These are phyloP conservation scores for Pseudonectria foliicola DNA, from an alignment of 2,329 filamentous ascomycete genomes.

Conservation along the genomic window DNA sequence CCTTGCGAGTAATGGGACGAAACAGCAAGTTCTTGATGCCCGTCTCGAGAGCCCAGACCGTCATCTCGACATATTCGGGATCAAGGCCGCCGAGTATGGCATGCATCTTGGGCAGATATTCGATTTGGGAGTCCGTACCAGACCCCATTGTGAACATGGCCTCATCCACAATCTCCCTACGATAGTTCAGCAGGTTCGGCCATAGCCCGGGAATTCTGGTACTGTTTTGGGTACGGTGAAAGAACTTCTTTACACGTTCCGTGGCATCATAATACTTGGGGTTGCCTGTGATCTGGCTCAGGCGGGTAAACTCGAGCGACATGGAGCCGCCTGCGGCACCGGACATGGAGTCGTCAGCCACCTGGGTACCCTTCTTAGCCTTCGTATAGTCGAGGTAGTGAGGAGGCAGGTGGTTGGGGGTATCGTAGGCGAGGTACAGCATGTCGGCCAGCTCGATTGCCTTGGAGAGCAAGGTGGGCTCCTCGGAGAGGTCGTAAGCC, in stretches of 20 bases:
- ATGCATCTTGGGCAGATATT: constrained; percentile 54
- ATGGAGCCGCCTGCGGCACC: constrained; percentile 54
- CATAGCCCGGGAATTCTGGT: constrained; percentile 67
- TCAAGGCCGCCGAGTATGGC: constrained; percentile 59
- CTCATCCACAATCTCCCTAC: constrained; percentile 38
- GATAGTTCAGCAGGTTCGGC: constrained; percentile 59
- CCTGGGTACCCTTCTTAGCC: constrained; percentile 32
- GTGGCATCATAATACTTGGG: constrained; percentile 71
- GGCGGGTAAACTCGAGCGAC: constrained; percentile 65
- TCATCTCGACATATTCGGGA: constrained; percentile 57
- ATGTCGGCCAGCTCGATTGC: constrained; percentile 47
- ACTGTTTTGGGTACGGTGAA: constrained; percentile 56
- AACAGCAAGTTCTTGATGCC: constrained; percentile 59
- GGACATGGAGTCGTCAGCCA: constrained; percentile 30
- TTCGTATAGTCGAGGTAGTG: constrained; percentile 38
- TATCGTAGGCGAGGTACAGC: constrained; percentile 48
- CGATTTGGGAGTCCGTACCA: constrained; percentile 45
- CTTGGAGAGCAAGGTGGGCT: constrained; percentile 41
- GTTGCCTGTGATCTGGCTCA: constrained; percentile 66
- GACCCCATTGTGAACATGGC: constrained; percentile 37
- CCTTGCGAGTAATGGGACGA: constrained; percentile 55
- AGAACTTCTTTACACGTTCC: constrained; percentile 62
- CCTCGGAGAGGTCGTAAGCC: constrained; percentile 44
- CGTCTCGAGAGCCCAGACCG: constrained; percentile 53
- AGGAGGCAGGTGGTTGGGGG: constrained; percentile 44